A percentile compares a stretch with the other conserved stretches of the same genome.
These are phyloP conservation scores for Leccinum incarnatum DNA, from an alignment of 768 basidiomycete genomes.

Conservation along the genomic window DNA sequence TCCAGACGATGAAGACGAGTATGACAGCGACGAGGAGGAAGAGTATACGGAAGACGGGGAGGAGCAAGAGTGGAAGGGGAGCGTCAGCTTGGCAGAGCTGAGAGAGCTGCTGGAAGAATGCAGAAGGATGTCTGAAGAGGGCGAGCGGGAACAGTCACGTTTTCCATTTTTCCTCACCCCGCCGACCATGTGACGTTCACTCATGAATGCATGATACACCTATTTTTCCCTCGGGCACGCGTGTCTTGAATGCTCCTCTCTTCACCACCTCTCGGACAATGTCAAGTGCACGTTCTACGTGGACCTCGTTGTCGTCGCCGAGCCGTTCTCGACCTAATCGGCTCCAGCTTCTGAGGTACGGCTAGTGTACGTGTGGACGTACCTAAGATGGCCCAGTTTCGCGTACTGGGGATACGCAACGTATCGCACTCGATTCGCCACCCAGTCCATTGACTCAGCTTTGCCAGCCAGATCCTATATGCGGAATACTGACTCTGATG, in stretches of 20 bases:
- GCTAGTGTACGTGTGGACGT: slow-evolving; percentile 22
- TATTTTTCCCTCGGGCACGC: slow-evolving; percentile 70
- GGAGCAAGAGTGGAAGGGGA: slow-evolving; percentile 26
- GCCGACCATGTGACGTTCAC: slow-evolving; percentile 4
- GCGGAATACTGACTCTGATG: slow-evolving; percentile 69
- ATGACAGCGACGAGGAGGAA: slow-evolving; percentile 33
- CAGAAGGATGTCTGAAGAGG: slow-evolving; percentile 40
- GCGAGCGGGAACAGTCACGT: slow-evolving; percentile 26
- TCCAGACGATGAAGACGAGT: slow-evolving; percentile 33
- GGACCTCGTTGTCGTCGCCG: slow-evolving; percentile 9
- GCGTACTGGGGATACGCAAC: slow-evolving; percentile 87
- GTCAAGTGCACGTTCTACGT: slow-evolving; percentile 40
- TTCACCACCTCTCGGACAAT: slow-evolving; percentile 56
- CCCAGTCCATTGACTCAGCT: slow-evolving; percentile 67
- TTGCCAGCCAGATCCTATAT: slow-evolving; percentile 87
- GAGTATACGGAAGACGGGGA: slow-evolving; percentile 31
- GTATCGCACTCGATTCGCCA: slow-evolving; percentile 87
- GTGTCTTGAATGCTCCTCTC: slow-evolving; percentile 69
- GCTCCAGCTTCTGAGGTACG: neutral
- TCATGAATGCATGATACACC: neutral
- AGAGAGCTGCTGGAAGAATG: slow-evolving; percentile 59
- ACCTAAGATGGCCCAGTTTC: slow-evolving; percentile 93
- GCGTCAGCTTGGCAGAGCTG: slow-evolving; percentile 41
- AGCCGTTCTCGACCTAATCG: slow-evolving; percentile 28
- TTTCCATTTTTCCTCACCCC: slow-evolving; percentile 20